These are phyloP conservation scores for Sarcodon sp. DNA, from an alignment of 768 basidiomycete genomes.

Conservation along the genomic window DNA sequence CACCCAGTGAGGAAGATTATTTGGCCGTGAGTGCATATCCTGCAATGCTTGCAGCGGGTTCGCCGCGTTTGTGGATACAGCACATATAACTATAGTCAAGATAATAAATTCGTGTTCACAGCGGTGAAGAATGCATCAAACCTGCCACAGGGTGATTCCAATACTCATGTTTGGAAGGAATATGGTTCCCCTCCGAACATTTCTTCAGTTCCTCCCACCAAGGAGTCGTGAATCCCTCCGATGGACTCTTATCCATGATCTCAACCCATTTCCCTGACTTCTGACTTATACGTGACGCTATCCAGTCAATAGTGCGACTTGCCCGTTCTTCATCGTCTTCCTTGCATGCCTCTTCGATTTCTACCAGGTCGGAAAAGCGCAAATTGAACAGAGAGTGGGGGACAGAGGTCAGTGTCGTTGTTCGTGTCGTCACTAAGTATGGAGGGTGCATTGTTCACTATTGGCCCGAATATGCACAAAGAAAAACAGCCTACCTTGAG, in stretches of 20 bases:
- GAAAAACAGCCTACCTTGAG: conserved; percentile 41
- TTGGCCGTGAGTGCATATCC: conserved; percentile 49
- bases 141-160: conserved; percentile 85
- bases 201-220: conserved; percentile 84
- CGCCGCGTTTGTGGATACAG: conserved; percentile 69
- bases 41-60: conserved; percentile 77
- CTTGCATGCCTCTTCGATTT: conserved; percentile 60
- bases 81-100: conserved; percentile 48
- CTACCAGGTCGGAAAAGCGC: conserved; percentile 64
- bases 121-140: conserved; percentile 21
- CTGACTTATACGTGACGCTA: conserved; percentile 54
- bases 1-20: conserved; percentile 74
- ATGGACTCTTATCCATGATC: conserved; percentile 28
- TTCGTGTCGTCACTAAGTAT: conserved; percentile 60
- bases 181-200: conserved; percentile 66
- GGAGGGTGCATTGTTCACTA: background rate
- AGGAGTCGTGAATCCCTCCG: conserved; percentile 34
- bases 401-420: conserved; percentile 57
- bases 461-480: background rate
- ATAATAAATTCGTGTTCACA: background rate
- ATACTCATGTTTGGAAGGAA: conserved; percentile 58
- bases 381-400: conserved; percentile 62
- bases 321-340: conserved; percentile 77
- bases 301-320: conserved; percentile 77
- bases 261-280: conserved; percentile 62